Base-by-base conservation (phyloP, 768 basidiomycete genomes). In the Grammothele lineata region DNA sequence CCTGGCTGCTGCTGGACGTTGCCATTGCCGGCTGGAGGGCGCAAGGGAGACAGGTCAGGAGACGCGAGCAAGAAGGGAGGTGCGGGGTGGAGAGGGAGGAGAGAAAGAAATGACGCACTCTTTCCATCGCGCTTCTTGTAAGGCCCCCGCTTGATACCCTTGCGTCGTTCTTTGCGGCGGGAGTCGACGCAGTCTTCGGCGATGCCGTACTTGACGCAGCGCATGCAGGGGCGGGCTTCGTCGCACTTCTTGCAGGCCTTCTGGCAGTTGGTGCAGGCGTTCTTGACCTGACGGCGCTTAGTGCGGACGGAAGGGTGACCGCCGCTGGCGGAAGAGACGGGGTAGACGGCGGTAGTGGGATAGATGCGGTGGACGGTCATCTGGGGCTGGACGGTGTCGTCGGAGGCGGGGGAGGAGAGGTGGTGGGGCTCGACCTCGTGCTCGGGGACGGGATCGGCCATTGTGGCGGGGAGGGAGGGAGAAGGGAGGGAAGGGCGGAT, bases 61-160 rank as follows among this genome's bases (percentile, higher is more conserved):
- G 43, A 42, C 50, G 44, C 40, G 51, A 46, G 24, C n/a, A 32
- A n/a, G 52, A 35, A 30, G 50, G 37, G 44, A 42, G 47, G 24
- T 47, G 43, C 40, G 50, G 30, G n/a, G n/a, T 43, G 43, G 40
- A 23, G 37, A 40, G 47, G 32, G 30, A 19, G 25, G 33, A 25
- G 33, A 45, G 56, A 66, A 33, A 25, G 12, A 25, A 25, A 10
- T 10, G 35, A 67, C 82, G 67, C 62, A 88, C 87, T 79, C 78
- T 85, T 87, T 78, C 80, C 82, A 86, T 88, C 87, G 81, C 86
- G 87, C 81, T 90, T 91, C 88, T 90, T 90, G 85, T 91, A 91
- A 67, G 88, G 88, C 37, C 87, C 87, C 61, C 87, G 71, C 73
- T 89, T 91, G 57, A 88, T 76, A 55, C 87, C 87, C 64, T 87